phyloP scores from a whole-genome alignment of 2,329 filamentous ascomycete species.

The Aspergillus puulaauensis region DNA sequence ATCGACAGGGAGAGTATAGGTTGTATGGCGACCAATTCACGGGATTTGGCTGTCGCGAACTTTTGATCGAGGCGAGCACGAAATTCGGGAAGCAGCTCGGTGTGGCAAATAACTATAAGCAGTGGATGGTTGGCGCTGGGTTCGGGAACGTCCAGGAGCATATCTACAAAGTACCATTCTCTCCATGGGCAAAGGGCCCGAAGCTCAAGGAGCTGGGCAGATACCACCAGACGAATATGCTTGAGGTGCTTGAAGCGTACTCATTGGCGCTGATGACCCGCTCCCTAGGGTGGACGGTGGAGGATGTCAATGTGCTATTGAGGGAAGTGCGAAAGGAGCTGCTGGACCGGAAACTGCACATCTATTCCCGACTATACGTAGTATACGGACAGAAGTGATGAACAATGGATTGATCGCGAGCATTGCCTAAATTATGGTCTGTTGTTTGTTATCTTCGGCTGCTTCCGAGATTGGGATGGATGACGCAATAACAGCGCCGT shows the following conservation, averaged over 20 bases:
- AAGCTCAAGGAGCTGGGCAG: constrained; percentile 44
- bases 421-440: not conserved
- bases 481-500: not conserved
- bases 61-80: constrained; percentile 28
- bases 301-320: constrained; percentile 40
- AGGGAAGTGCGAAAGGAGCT: constrained; percentile 40
- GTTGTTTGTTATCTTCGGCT: not conserved
- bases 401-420: not conserved
- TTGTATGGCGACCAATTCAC: constrained; percentile 8
- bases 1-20: constrained; percentile 23
- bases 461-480: not conserved
- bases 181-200: constrained; percentile 49
- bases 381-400: constrained; percentile 29
- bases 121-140: constrained; percentile 51
- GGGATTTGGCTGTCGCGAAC: constrained; percentile 19
- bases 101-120: constrained; percentile 37
- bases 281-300: constrained; percentile 36
- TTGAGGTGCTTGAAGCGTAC: constrained; percentile 32
- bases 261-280: constrained; percentile 32
- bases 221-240: constrained; percentile 29
- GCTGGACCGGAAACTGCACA: constrained; percentile 37
- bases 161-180: constrained; percentile 51
- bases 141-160: constrained; percentile 54
- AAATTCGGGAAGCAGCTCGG: constrained; percentile 36
- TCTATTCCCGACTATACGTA: constrained; percentile 34